Base-by-base conservation (phyloP, 2,329 filamentous ascomycete genomes). In the Volutella citrinella region DNA sequence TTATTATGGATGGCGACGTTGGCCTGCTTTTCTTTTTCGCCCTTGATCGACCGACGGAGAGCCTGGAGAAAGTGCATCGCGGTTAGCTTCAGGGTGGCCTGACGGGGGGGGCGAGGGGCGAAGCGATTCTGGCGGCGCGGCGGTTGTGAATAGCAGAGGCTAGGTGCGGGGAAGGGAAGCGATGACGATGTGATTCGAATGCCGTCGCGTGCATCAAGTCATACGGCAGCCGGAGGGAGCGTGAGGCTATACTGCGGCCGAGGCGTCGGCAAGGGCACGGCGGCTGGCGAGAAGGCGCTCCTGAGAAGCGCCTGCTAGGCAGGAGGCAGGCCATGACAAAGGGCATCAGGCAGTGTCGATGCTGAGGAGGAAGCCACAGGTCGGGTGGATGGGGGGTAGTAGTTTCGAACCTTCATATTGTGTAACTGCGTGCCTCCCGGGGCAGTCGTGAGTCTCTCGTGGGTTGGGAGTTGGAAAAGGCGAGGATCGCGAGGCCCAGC, bases 31-130 rank as follows among this genome's bases (percentile, higher is more conserved):
- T 82, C 80, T 72, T 89, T 94, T 51, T 94, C 87, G 63, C 86
- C 84, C 70, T 95, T 95, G 66, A 95, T 84, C 43, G 88, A 95
- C 67, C 87, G 78, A 61, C 89, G 80, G 65, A 95, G 77, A 61
- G 82, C 83, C 84, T 88, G 68, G 29, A 71, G 48, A 24, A 64
- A 52, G 55, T 63, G 63, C 61, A 68, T 66, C 24, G 55, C 55
- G 40, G 60, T 73, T 60, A 73, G 69, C 47, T 38, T 10, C 31
- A 40, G 35, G 25, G 28, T 43, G 34, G 34, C 39, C 34, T 41
- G 42, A 47, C 33, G 33, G 19, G 13, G 24, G 36, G 25, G 27
- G 35, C 16, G 19, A 36, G 25, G 27, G 25, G 12, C 10, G 26
- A 32, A 16, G 20, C 27, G 24, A 16, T 21, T 13, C 30, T 15